These are phyloP conservation scores for Lolium perenne DNA, from an alignment of 176 grass and related monocot genomes.

Conservation along the genomic window DNA sequence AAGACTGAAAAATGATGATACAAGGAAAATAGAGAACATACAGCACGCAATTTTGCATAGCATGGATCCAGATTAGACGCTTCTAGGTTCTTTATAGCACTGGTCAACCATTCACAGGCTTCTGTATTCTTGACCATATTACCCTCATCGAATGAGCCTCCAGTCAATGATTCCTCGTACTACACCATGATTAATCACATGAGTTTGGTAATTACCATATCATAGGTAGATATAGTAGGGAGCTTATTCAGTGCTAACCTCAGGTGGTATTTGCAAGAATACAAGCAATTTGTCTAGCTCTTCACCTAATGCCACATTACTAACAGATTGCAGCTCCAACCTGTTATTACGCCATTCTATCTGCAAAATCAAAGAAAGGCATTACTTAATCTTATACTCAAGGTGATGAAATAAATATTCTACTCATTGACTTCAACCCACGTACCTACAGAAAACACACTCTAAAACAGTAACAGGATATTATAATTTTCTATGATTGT, in stretches of 20 bases:
- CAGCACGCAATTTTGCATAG: conserved; percentile 86
- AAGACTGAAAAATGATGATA: neutral
- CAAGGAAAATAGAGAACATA: conserved; percentile 49
- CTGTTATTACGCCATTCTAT: conserved; percentile 96
- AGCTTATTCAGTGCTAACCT: conserved; percentile 50
- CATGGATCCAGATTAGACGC: conserved; percentile 70
- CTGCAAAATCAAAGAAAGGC: conserved; percentile 49
- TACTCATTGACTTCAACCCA: neutral
- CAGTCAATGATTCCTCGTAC: conserved; percentile 79
- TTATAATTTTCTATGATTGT: neutral
- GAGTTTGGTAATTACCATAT: conserved; percentile 11
- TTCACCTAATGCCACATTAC: conserved; percentile 80
- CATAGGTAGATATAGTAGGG: conserved; percentile 15
- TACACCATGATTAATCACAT: conserved; percentile 50
- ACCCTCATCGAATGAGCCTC: conserved; percentile 86
- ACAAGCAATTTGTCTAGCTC: conserved; percentile 86
- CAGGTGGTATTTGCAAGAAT: conserved; percentile 75
- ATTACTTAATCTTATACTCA: conserved; percentile 17
- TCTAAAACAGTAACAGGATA: neutral
- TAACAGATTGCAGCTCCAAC: conserved; percentile 88
- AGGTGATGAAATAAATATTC: neutral
- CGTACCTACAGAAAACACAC: neutral
- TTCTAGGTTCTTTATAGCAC: conserved; percentile 86
- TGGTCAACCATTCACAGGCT: conserved; percentile 98
- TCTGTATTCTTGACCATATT: conserved; percentile 91